These are phyloP conservation scores for Metschnikowia henanensis DNA, from an alignment of 805 yeast species.

Conservation along the genomic window DNA sequence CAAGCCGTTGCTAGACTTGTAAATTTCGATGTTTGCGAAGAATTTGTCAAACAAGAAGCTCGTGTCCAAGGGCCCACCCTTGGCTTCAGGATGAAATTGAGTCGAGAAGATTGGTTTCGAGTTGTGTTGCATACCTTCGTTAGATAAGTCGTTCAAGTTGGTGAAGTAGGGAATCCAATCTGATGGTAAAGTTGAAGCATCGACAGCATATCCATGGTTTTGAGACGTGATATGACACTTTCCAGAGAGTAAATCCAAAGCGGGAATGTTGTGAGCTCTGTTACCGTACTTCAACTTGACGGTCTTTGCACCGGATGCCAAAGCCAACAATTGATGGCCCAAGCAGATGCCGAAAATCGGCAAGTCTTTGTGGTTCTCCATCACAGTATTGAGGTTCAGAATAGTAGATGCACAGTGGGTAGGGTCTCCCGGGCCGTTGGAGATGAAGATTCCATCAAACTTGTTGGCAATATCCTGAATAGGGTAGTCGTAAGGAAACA, in stretches of 20 bases:
- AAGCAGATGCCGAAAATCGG: conserved; percentile 98
- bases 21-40: conserved; percentile 64
- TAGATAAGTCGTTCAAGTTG: conserved; percentile 92
- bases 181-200: conserved; percentile 66
- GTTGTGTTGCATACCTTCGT: conserved; percentile 95
- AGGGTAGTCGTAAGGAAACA: conserved; percentile 95
- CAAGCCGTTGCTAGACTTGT: conserved; percentile 39
- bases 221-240: conserved; percentile 98
- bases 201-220: conserved; percentile 98
- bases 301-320: conserved; percentile 94
- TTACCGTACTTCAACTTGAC: conserved; percentile 95
- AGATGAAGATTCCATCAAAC: conserved; percentile 92
- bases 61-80: conserved; percentile 98
- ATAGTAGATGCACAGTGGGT: conserved; percentile 75
- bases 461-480: conserved; percentile 86
- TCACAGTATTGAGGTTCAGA: conserved; percentile 57
- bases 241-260: conserved; percentile 85
- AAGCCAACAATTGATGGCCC: conserved; percentile 95
- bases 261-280: conserved; percentile 98
- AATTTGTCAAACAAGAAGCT: conserved; percentile 89
- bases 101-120: conserved; percentile 91
- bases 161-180: conserved; percentile 81
- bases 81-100: conserved; percentile 99
- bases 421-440: conserved; percentile 99
- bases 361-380: conserved; percentile 62